Conservation (phyloP, 495 filamentous ascomycete species). For the Tuber calosporum region DNA sequence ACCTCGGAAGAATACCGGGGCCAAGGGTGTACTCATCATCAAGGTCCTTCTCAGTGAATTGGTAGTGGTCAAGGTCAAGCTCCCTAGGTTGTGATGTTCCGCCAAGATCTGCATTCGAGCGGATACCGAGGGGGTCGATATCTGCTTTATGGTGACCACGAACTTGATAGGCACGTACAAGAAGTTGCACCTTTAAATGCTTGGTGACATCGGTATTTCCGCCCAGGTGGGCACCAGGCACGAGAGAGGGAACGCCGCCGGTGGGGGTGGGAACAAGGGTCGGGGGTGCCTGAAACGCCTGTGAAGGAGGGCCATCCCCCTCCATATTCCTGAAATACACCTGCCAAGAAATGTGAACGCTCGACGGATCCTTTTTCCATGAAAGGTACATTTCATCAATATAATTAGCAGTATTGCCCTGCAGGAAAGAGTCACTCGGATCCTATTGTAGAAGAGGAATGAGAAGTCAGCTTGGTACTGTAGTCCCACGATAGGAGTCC, state of each 20-base stretch:
- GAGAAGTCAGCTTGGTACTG: not conserved
- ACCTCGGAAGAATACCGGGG: constrained; percentile 90
- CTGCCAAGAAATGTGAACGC: constrained; percentile 97
- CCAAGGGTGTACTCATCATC: constrained; percentile 87
- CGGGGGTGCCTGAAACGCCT: constrained; percentile 92
- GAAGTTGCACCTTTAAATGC: constrained; percentile 94
- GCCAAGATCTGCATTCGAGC: constrained; percentile 65
- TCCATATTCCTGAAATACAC: constrained; percentile 99
- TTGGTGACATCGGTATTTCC: constrained; percentile 81
- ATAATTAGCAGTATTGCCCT: constrained; percentile 93
- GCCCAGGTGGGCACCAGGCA: constrained; percentile 63
- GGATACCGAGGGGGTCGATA: constrained; percentile 92
- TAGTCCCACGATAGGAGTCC: not conserved
- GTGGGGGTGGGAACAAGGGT: constrained; percentile 74
- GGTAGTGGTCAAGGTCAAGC: constrained; percentile 83
- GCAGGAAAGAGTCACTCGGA: constrained; percentile 87
- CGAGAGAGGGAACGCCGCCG: constrained; percentile 67
- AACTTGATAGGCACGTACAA: constrained; percentile 95
- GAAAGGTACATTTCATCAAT: constrained; percentile 99
- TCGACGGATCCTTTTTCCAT: constrained; percentile 88
- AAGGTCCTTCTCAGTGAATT: constrained; percentile 89
- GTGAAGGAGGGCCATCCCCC: constrained; percentile 93
- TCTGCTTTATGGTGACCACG: constrained; percentile 96
- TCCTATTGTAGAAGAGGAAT: constrained; percentile 48
- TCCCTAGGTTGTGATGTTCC: constrained; percentile 86